phyloP scores from a whole-genome alignment of 306 rosid genomes.

The Mimosa bimucronata region DNA sequence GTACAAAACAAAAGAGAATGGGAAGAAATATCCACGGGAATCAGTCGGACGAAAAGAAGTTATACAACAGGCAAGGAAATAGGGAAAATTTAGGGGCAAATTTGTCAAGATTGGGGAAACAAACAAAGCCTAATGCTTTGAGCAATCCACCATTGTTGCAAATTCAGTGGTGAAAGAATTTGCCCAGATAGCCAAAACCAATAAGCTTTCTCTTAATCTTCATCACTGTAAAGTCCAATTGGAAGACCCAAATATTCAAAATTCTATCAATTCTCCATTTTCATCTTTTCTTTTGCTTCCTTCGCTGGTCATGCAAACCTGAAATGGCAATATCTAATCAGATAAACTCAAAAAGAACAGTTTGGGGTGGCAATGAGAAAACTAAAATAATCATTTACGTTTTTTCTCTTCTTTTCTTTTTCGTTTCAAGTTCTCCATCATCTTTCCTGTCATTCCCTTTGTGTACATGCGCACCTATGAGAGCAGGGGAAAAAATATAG shows the following conservation, averaged over 20 bases:
- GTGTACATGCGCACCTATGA: constrained; percentile 71
- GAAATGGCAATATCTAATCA: constrained; percentile 31
- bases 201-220: background rate
- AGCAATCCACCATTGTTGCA: background rate
- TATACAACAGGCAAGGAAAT: too few relatives aligned
- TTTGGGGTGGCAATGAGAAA: background rate
- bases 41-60: too few relatives aligned
- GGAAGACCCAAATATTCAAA: background rate
- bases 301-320: constrained; percentile 78
- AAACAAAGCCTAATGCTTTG: too few relatives aligned
- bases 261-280: constrained; percentile 40
- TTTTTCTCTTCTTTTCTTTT: constrained; percentile 84
- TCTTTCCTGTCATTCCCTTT: constrained; percentile 56
- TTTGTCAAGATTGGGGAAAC: too few relatives aligned
- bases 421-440: constrained; percentile 55
- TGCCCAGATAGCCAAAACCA: background rate
- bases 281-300: constrained; percentile 63
- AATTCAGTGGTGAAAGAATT: background rate
- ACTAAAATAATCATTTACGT: constrained; percentile 45
- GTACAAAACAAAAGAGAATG: too few relatives aligned
- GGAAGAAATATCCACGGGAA: too few relatives aligned
- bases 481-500: too few relatives aligned
- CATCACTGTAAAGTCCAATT: background rate
- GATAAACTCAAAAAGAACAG: background rate
- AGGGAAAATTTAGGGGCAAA: too few relatives aligned